A percentile compares a stretch with the other conserved stretches of the same genome.
These are phyloP conservation scores for Macrolepiota dolichaula DNA, from an alignment of 768 basidiomycete genomes.

Conservation along the genomic window DNA sequence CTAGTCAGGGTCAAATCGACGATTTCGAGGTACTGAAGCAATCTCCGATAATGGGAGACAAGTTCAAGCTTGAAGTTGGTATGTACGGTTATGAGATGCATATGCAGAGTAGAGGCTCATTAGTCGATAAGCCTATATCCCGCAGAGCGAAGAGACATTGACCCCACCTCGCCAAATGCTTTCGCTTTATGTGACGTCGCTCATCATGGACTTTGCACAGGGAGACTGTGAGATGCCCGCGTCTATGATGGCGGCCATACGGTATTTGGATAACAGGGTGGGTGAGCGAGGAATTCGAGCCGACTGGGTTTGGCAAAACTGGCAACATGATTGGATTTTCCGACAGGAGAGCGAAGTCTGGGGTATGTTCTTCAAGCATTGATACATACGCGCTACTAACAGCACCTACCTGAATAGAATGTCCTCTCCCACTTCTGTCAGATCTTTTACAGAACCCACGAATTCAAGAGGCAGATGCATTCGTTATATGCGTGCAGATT, in stretches of 20 bases:
- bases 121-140: conserved; percentile 20
- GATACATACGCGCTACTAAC: not conserved
- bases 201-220: conserved; percentile 59
- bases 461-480: conserved; percentile 60
- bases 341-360: conserved; percentile 70
- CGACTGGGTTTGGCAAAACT: conserved; percentile 73
- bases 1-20: conserved; percentile 19
- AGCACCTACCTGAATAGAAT: conserved; percentile 35
- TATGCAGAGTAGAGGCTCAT: conserved; percentile 6
- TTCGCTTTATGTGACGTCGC: conserved; percentile 63
- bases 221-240: conserved; percentile 57
- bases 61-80: conserved; percentile 73
- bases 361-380: conserved; percentile 40
- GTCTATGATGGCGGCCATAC: conserved; percentile 73
- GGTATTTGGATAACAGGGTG: conserved; percentile 54
- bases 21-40: conserved; percentile 63
- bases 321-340: conserved; percentile 72
- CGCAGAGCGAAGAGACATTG: conserved; percentile 19
- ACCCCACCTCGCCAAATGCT: conserved; percentile 35
- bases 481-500: conserved; percentile 73
- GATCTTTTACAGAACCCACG: conserved; percentile 55
- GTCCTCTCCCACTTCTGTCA: conserved; percentile 60
- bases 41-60: conserved; percentile 66
- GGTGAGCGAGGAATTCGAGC: conserved; percentile 63
- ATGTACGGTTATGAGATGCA: conserved; percentile 14